Conservation (phyloP, 768 basidiomycete species). For the Filobasidium floriforme region DNA sequence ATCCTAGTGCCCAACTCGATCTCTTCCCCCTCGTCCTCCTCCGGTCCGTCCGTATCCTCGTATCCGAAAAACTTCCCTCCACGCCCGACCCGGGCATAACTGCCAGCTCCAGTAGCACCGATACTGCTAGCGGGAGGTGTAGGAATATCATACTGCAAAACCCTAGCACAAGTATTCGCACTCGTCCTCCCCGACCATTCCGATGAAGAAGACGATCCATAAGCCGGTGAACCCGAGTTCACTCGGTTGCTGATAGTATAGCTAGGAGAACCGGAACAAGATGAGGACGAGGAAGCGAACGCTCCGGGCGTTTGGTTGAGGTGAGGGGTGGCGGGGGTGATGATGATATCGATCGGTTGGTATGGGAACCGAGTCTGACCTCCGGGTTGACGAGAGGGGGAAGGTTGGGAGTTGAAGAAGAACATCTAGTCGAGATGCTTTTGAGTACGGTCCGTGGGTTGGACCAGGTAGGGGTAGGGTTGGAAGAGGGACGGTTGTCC, state of each 20-base stretch:
- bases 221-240: neutral
- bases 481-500: no score
- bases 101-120: no score
- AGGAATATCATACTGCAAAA: no score
- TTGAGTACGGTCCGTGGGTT: no score
- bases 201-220: neutral
- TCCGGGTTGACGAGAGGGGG: neutral
- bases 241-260: no score
- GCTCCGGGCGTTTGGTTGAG: neutral
- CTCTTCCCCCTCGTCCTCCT: no score
- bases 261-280: neutral
- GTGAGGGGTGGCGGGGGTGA: constrained; percentile 5
- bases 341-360: constrained; percentile 2
- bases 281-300: neutral
- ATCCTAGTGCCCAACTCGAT: no score
- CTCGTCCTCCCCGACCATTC: neutral
- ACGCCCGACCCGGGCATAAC: neutral
- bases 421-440: no score
- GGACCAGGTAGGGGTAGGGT: no score
- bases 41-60: neutral
- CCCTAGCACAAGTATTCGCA: neutral
- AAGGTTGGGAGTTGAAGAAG: no score
- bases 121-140: no score
- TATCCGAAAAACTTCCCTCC: neutral
- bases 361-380: neutral